Evolutionary conservation across 1,284 basidiomycete genomes (phyloP), one percentile per base, ranked within the genome.

Genomic region (Athelia psychrophila): DNA sequence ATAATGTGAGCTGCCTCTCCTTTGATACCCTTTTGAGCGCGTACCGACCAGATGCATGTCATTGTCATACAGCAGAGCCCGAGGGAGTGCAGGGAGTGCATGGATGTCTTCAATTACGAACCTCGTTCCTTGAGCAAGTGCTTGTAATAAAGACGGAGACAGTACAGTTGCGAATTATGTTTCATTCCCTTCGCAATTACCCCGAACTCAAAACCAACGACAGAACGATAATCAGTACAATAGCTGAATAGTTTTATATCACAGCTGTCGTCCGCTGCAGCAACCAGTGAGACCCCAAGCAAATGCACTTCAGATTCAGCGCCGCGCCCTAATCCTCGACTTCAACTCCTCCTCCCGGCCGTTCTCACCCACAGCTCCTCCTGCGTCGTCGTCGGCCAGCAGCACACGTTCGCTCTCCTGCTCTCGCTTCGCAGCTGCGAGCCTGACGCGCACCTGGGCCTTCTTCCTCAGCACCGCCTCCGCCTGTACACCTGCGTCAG

Each of bases 401-500:
- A 48, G 56, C 56, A 9, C 42, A 52, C 19, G 52, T 51, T 30
- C 27, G 6, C 13, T 30, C 27, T 30, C 27, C 27, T 30, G 27
- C 27, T 30, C 8, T 51, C 69, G 68, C 62, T 74, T 80, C 55
- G 75, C 78, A 44, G 74, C 75, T 16, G 74, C 77, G 30, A 84
- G 71, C 49, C 78, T 74, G 33, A 73, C 71, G 19, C 72, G 75
- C 58, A 83, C 60, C 53, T 72, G 77, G 48, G 78, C 76, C 58
- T 78, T 77, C 45, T 65, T 66, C 54, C 78, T 76, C 58, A 83
- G 66, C 55, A 64, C 68, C 56, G 65, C 72, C 63, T 81, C 81
- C 53, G 52, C 56, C 44, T 54, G 57, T 46, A 63, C 50, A 59
- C 66, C 62, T 38, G 49, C 16, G 16, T n/a, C n/a, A n/a, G n/a